These are phyloP conservation scores for Colletotrichum scovillei DNA, from an alignment of 2,329 filamentous ascomycete genomes.

Conservation along the genomic window DNA sequence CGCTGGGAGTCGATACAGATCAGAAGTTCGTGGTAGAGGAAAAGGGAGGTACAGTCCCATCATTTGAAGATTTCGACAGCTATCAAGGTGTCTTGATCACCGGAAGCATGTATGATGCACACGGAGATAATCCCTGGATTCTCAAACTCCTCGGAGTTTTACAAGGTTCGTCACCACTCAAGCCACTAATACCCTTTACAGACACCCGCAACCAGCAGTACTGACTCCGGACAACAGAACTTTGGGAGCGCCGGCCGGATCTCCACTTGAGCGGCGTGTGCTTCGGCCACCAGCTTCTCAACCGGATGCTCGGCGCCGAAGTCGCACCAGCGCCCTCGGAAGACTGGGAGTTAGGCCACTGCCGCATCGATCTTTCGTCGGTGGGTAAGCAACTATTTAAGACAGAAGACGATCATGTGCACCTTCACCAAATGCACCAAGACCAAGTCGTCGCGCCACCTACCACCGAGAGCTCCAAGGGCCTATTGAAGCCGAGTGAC, in stretches of 20 bases:
- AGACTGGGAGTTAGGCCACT: slow-evolving; percentile 79
- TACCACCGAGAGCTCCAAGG: slow-evolving; percentile 54
- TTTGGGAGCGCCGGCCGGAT: slow-evolving; percentile 62
- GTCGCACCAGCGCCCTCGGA: slow-evolving; percentile 73
- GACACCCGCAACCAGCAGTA: neutral
- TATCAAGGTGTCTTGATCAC: slow-evolving; percentile 82
- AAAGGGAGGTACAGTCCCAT: slow-evolving; percentile 58
- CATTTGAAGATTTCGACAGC: slow-evolving; percentile 63
- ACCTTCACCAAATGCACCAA: slow-evolving; percentile 83
- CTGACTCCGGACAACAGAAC: slow-evolving; percentile 43
- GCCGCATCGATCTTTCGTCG: slow-evolving; percentile 70
- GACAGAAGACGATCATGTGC: slow-evolving; percentile 58
- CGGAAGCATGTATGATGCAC: slow-evolving; percentile 77
- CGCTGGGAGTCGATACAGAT: slow-evolving; percentile 64
- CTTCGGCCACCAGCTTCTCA: slow-evolving; percentile 85
- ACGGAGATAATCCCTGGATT: slow-evolving; percentile 79
- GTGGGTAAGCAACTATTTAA: slow-evolving; percentile 77
- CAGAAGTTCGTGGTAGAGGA: slow-evolving; percentile 66
- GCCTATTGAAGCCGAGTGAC: slow-evolving; percentile 50
- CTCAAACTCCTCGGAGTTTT: slow-evolving; percentile 72
- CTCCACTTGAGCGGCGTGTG: slow-evolving; percentile 78
- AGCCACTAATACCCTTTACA: neutral
- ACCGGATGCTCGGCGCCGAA: slow-evolving; percentile 75
- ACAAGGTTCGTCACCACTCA: slow-evolving; percentile 45
- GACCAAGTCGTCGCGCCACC: slow-evolving; percentile 77